Base-by-base conservation (phyloP, 257 asterid genomes). In the Knoxia roxburghii region DNA sequence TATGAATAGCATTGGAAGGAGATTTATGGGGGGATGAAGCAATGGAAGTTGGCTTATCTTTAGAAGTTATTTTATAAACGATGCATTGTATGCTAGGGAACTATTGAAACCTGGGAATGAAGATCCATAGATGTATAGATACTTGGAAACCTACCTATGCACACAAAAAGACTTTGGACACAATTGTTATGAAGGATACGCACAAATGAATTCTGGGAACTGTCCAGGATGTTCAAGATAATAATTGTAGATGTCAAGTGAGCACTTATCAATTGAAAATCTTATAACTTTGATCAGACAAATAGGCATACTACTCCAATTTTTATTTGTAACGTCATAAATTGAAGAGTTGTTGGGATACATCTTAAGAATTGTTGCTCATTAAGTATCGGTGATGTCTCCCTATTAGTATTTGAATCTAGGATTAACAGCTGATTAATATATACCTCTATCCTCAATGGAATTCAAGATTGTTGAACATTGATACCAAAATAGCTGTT, bases 51-150 rank as follows among this genome's bases (percentile, higher is more conserved):
- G 29, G 67, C 26, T 61, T 39, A 23, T 17, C 23, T 33, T n/a
- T n/a, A n/a, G n/a, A n/a, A 20, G 8, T 23, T 3, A 24, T 46
- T 12, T 13, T 9, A 10, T 46, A 12, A 37, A 37, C 9, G 4
- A 9, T 3, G 41, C 4, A 27, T 14, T 35, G 30, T 35, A 35
- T 27, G 11, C 14, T 63, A 14, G 56, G 18, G 7, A 24, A 15
- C 21, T 29, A 17, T 63, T n/a, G 68, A 64, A 64, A 64, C 53
- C 41, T 64, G 26, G 45, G 8, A 26, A 63, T 45, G 55, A 30
- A 41, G 9, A 17, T 18, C n/a, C 30, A 1, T 51, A 23, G 32
- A 9, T 29, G 70, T 26, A 33, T 33, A 35, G 23, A 39, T 48
- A 35, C 56, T 48, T 23, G 56, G 13, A 17, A 21, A 39, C 12